Base-by-base conservation (phyloP, 441 rosid genomes). In the Eruca vesicaria region DNA sequence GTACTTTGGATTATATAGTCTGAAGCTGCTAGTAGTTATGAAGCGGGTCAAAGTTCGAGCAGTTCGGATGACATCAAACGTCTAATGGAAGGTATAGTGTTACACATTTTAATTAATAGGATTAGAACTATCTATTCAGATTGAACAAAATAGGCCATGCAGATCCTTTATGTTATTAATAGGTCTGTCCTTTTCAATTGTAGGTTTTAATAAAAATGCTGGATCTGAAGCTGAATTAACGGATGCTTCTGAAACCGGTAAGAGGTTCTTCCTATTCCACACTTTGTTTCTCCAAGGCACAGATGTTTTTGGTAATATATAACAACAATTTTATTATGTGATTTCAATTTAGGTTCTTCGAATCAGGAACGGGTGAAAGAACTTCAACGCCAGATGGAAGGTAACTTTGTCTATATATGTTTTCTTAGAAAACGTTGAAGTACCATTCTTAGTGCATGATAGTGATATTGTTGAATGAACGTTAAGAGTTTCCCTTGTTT, bases 1-100 rank as follows among this genome's bases (percentile, higher is more conserved):
- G 76, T 2, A 63, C 6, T 72, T 72, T 72, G 52, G 63, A 35
- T 55, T 50, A 14, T 72, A 38, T 63, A 72, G 76, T 23, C 57
- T 36, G 63, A 18, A 63, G 55, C 28, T 21, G 26, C 8, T 33
- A 53, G n/a, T 72, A 16, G 12, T 21, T 8, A 11, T 21, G 60
- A 50, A 33, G 38, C 9, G 16, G 16, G 48, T 65, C 38, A n/a
- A 45, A 3, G 29, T 6, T 72, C 56, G 4, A 21, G 48, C 57
- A 1, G 32, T 4, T 15, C 63, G 53, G 53, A 66, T 10, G 35
- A 66, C 6, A 9, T 32, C 4, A 20, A 6, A 10, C 66, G 72
- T 18, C 35, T 19, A 60, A 0, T 31, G 6, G 18, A 66, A 66
- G 78, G 72, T 73, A 72, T 36, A 48, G 7, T 28, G 50, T 72